These are phyloP conservation scores for Diaporthe australafricana DNA, from an alignment of 2,329 filamentous ascomycete species.

Conservation along the genomic window DNA sequence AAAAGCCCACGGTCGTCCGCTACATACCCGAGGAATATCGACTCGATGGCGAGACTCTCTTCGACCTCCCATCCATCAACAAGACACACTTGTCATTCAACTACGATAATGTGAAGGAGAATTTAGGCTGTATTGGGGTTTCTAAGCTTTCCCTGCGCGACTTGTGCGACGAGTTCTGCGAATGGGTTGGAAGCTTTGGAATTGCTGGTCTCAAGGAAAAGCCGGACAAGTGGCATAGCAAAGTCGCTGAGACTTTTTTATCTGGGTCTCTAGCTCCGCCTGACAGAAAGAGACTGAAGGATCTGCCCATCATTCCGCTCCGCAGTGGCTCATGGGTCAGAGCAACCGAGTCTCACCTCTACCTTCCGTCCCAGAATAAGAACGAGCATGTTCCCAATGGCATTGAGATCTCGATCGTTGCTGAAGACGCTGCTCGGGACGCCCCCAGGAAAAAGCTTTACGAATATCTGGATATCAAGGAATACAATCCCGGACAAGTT, in stretches of 20 bases:
- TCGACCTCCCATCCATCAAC: slow-evolving; percentile 3
- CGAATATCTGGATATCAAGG: background rate
- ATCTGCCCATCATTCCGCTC: background rate
- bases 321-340: background rate
- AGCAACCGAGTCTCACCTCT: background rate
- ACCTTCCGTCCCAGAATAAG: background rate
- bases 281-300: background rate
- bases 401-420: background rate
- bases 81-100: background rate
- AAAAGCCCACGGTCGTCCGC: background rate
- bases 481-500: background rate
- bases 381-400: background rate
- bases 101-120: background rate
- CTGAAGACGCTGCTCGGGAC: background rate
- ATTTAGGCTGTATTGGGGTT: background rate
- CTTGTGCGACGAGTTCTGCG: background rate
- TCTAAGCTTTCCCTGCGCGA: background rate
- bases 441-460: background rate
- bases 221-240: background rate
- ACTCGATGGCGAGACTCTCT: background rate
- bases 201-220: background rate
- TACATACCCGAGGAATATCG: background rate
- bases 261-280: no score
- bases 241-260: background rate
- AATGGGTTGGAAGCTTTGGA: background rate